A percentile compares a stretch with the other conserved stretches of the same genome.
Conservation (phyloP, 23 red algal species). For the Chondrus crispus region DNA sequence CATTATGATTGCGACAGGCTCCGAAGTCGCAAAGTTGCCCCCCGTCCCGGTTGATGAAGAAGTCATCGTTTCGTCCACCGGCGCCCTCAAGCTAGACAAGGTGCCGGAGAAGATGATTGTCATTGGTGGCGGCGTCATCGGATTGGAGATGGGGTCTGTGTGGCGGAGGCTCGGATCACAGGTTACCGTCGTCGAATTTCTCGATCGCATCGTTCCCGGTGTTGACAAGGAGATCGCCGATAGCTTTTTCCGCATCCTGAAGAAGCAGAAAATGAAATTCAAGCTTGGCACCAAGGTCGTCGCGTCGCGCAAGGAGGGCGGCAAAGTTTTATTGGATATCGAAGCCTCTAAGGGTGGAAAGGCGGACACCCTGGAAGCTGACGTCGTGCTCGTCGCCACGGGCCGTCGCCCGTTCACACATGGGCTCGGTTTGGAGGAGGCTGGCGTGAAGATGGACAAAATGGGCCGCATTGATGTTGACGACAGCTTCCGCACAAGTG, state of each 20-base stretch:
- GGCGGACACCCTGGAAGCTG: conserved; percentile 82
- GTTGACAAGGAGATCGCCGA: conserved; percentile 85
- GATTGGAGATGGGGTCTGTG: conserved; percentile 99
- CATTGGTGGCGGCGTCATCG: conserved; percentile 96
- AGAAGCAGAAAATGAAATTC: conserved; percentile 98
- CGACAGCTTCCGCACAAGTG: conserved; percentile 76
- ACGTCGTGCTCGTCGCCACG: conserved; percentile 97
- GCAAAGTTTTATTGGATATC: conserved; percentile 66
- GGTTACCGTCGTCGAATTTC: conserved; percentile 96
- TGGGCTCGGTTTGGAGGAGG: conserved; percentile 84
- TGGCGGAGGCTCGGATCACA: conserved; percentile 93
- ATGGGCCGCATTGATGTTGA: conserved; percentile 75
- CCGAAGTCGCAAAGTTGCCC: conserved; percentile 71
- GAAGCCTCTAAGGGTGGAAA: conserved; percentile 83
- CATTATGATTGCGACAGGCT: conserved; percentile 90
- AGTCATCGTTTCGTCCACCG: conserved; percentile 79
- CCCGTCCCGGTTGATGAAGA: conserved; percentile 89
- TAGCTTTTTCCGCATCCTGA: conserved; percentile 76
- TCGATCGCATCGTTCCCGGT: conserved; percentile 87
- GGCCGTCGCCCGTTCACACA: conserved; percentile 89
- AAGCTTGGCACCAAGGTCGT: conserved; percentile 92
- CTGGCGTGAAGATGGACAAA: conserved; percentile 80
- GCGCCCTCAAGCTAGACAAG: conserved; percentile 72
- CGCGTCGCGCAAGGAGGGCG: conserved; percentile 35
- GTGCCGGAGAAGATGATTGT: conserved; percentile 96